Evolutionary conservation across 805 yeast species (phyloP), one percentile per base, ranked within the genome.

Genomic region (Yarrowia porcina): DNA sequence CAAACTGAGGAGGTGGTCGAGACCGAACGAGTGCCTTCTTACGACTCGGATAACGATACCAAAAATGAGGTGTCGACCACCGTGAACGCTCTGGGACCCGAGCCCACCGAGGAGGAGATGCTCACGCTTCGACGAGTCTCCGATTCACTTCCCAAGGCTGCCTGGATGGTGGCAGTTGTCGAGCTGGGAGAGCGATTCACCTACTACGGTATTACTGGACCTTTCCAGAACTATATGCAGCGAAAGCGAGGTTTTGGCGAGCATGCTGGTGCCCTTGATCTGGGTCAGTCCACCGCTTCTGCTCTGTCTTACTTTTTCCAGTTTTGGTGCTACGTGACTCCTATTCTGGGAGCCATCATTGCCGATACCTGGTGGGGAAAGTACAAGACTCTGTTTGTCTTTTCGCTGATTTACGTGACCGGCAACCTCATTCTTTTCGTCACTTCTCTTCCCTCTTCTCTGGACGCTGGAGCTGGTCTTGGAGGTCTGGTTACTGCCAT

Each of bases 161-260:
- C 84, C 66, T 84, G 84, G 83, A 76, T 82, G 54, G 86, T 85
- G 42, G 87, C 87, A 13, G 64, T 88, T 47, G 89, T 89, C 41
- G 96, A 89, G 76, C 82, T 89, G 66, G 83, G 92, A 52, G 96
- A 89, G 74, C 82, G 96, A 67, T 88, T 89, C 72, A 81, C 93
- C 12, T 89, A 85, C 77, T 89, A 89, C 69, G 94, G 96, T 70
- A 77, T 87, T 65, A 80, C 86, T 50, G 88, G 89, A 64, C 88
- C 90, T 8, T 84, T 89, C 76, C 87, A 83, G 76, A 89, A 89
- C 76, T 88, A 87, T 74, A 86, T 89, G 87, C 89, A 86, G 73
- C 38, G 49, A 30, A 27, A 52, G 33, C 47, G 64, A 50, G 50
- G 49, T 15, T 61, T 65, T n/a, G 49, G 68, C 20, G 66, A 64